Evolutionary conservation across 225 moss, liverwort and hornwort species (phyloP).

Genomic region (Climacium dendroides): DNA sequence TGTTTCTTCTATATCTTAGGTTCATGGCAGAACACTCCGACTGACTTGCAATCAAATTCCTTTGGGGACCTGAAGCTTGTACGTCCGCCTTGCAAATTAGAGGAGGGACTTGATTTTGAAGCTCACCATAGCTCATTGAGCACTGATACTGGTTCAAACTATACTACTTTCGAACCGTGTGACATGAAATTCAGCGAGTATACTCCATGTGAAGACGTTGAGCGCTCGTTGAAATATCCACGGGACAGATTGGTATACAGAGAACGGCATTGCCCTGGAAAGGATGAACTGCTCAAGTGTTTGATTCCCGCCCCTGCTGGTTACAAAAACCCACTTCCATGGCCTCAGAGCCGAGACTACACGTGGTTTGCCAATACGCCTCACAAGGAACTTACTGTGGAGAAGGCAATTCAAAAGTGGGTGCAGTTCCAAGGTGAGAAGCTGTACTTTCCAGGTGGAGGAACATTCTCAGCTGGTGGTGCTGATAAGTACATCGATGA

Average conservation of each 20-base stretch:
- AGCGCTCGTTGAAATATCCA: slow-evolving; percentile 63
- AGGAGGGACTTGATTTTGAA: slow-evolving; percentile 46
- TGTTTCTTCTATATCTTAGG: slow-evolving; percentile 71
- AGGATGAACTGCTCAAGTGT: slow-evolving; percentile 63
- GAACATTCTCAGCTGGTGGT: slow-evolving; percentile 53
- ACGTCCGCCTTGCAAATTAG: slow-evolving; percentile 14
- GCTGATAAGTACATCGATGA: slow-evolving; percentile 53
- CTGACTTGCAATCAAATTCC: neutral
- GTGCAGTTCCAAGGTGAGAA: slow-evolving; percentile 57
- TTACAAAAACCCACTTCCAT: slow-evolving; percentile 72
- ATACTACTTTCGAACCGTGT: slow-evolving; percentile 51
- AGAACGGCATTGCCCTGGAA: slow-evolving; percentile 85
- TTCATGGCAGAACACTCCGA: slow-evolving; percentile 46
- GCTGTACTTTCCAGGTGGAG: slow-evolving; percentile 47
- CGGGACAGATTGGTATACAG: slow-evolving; percentile 70
- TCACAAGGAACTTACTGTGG: slow-evolving; percentile 79
- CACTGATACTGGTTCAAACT: slow-evolving; percentile 20
- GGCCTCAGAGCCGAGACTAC: slow-evolving; percentile 80
- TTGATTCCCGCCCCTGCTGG: slow-evolving; percentile 81
- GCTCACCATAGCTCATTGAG: slow-evolving; percentile 51
- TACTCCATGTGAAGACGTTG: slow-evolving; percentile 84
- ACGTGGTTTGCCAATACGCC: slow-evolving; percentile 89
- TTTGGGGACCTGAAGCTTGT: slow-evolving; percentile 17
- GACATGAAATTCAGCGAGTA: slow-evolving; percentile 86
- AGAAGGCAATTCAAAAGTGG: slow-evolving; percentile 63